These are phyloP conservation scores for Alternaria burnsii DNA, from an alignment of 2,329 filamentous ascomycete genomes.

Conservation along the genomic window DNA sequence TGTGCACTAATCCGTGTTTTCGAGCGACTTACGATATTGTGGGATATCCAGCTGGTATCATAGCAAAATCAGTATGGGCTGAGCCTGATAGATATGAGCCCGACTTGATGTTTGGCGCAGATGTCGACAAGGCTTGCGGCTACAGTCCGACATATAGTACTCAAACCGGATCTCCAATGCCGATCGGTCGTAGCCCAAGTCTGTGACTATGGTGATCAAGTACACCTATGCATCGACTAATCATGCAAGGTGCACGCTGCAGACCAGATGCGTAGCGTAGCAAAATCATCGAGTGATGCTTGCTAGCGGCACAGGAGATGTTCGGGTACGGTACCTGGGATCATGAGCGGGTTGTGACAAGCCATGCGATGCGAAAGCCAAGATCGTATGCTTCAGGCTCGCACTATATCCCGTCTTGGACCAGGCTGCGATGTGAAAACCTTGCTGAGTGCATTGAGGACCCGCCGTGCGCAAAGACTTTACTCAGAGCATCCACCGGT, in stretches of 20 bases:
- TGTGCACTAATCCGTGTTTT: not conserved
- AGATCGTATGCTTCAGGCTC: not conserved
- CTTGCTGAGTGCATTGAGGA: not conserved
- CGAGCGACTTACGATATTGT: not conserved
- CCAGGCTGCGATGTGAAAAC: not conserved
- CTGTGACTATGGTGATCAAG: too few species aligned
- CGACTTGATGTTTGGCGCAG: not conserved
- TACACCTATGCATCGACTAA: not conserved
- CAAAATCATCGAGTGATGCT: not conserved
- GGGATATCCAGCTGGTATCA: not conserved
- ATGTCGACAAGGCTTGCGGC: not conserved
- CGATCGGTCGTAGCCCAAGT: not conserved
- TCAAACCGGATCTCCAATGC: not conserved
- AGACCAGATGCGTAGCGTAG: not conserved
- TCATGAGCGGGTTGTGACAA: not conserved
- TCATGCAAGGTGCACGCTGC: not conserved
- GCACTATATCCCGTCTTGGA: not conserved
- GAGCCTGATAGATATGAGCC: not conserved
- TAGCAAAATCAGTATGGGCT: not conserved
- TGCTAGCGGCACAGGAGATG: not conserved
- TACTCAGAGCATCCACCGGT: not conserved
- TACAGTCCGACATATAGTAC: not conserved
- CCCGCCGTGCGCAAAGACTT: not conserved
- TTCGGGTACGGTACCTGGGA: not conserved
- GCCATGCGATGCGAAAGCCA: not conserved